Evolutionary conservation across 805 yeast genomes (phyloP).

Genomic region (Lipomyces yamanashiensis): DNA sequence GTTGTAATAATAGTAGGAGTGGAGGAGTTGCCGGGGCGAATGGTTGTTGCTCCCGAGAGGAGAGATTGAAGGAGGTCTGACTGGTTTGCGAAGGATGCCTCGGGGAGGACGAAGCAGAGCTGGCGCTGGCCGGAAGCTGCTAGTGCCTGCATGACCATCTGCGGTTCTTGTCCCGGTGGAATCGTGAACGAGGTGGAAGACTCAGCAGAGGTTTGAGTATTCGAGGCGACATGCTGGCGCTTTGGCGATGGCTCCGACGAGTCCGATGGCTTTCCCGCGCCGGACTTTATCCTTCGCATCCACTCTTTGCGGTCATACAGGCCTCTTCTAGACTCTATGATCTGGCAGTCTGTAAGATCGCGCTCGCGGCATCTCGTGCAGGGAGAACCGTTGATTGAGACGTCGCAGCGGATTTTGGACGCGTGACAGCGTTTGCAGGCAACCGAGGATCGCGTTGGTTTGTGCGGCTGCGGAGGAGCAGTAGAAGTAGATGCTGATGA

Average conservation of each 20-base stretch:
- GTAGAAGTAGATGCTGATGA: neutral
- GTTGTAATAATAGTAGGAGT: no score
- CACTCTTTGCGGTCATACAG: constrained; percentile 21
- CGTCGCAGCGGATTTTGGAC: constrained; percentile 27
- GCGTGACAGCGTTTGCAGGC: constrained; percentile 29
- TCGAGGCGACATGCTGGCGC: neutral
- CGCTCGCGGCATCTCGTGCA: constrained; percentile 28
- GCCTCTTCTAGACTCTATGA: constrained; percentile 25
- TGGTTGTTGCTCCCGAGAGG: neutral
- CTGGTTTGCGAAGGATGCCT: neutral
- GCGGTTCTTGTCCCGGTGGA: no score
- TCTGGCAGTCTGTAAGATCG: constrained; percentile 15
- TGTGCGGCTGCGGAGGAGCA: neutral
- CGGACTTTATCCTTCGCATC: constrained; percentile 10
- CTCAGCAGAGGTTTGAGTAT: neutral
- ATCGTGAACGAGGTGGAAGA: no score
- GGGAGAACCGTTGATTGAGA: constrained; percentile 17
- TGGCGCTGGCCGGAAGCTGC: neutral
- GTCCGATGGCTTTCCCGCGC: neutral
- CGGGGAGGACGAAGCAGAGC: constrained; percentile 11
- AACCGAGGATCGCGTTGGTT: constrained; percentile 10
- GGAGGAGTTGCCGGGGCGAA: no score
- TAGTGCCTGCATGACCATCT: neutral
- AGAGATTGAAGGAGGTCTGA: neutral
- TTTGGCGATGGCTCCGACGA: neutral